Percentiles rank a stretch among this genome's conserved stretches.
phyloP scores from a whole-genome alignment of 495 filamentous ascomycete genomes.

The Trichoderma virens region DNA sequence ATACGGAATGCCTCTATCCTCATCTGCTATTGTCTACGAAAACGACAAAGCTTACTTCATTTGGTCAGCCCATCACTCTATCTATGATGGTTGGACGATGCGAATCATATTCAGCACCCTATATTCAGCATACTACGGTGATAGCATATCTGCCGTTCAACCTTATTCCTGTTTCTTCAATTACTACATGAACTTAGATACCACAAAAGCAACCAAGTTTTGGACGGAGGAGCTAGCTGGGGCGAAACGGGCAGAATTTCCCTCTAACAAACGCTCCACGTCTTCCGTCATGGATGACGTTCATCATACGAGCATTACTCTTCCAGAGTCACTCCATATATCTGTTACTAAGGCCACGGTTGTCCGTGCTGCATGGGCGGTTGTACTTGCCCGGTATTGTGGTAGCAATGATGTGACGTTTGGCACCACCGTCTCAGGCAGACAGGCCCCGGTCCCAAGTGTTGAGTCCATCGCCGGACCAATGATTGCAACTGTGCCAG shows the following conservation, averaged over 20 bases:
- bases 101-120: background rate
- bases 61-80: conserved; percentile 10
- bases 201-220: background rate
- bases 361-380: conserved; percentile 39
- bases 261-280: background rate
- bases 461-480: conserved; percentile 45
- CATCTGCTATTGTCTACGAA: background rate
- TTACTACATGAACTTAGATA: background rate
- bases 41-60: background rate
- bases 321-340: background rate
- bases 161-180: conserved; percentile 5
- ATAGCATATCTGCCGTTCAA: background rate
- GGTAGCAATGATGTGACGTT: conserved; percentile 37
- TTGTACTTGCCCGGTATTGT: conserved; percentile 30
- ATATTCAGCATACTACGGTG: background rate
- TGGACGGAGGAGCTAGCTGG: background rate
- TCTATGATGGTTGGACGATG: conserved; percentile 11
- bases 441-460: conserved; percentile 35
- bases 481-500: conserved; percentile 51
- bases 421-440: conserved; percentile 41
- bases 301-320: conserved; percentile 5
- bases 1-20: background rate
- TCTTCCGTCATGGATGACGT: background rate
- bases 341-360: conserved; percentile 29
- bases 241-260: background rate